These are phyloP conservation scores for Solanum chacoense DNA, from an alignment of 305 asterid species.

Conservation along the genomic window DNA sequence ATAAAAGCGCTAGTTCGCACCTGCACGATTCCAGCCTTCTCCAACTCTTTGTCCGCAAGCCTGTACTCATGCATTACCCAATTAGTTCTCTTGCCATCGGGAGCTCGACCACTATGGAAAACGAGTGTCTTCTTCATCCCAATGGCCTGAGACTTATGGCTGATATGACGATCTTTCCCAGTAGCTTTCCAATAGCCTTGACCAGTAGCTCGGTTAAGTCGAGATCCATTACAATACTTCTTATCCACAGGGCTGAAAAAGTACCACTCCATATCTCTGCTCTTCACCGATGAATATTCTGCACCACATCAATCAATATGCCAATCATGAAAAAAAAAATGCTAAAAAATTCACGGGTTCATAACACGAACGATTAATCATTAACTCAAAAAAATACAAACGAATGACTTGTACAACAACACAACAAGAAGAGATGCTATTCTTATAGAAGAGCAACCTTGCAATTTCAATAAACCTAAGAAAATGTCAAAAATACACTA, in stretches of 20 bases:
- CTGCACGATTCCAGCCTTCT: slow-evolving; percentile 47
- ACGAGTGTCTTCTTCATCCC: slow-evolving; percentile 75
- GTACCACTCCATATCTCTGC: slow-evolving; percentile 58
- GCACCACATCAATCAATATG: not conserved
- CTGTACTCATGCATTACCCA: slow-evolving; percentile 63
- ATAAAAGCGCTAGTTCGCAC: slow-evolving; percentile 6
- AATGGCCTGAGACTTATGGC: slow-evolving; percentile 32
- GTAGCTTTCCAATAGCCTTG: slow-evolving; percentile 73
- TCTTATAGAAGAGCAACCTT: not conserved
- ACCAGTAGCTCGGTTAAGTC: slow-evolving; percentile 63
- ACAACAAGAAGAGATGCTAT: not conserved
- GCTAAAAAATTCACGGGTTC: not conserved
- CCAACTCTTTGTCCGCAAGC: slow-evolving; percentile 48
- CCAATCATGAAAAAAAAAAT: not conserved
- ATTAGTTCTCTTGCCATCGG: slow-evolving; percentile 30
- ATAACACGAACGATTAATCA: not conserved
- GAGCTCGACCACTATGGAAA: slow-evolving; percentile 56
- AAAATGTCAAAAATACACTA: not conserved
- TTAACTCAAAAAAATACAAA: not conserved
- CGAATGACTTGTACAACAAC: not conserved
- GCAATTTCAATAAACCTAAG: not conserved
- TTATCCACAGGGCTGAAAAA: slow-evolving; percentile 61
- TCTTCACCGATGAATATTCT: slow-evolving; percentile 10
- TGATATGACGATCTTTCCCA: slow-evolving; percentile 50
- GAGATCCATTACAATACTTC: slow-evolving; percentile 35